Evolutionary conservation across 140 eudicot genomes (phyloP).

Genomic region (Eryngium alpinum): DNA sequence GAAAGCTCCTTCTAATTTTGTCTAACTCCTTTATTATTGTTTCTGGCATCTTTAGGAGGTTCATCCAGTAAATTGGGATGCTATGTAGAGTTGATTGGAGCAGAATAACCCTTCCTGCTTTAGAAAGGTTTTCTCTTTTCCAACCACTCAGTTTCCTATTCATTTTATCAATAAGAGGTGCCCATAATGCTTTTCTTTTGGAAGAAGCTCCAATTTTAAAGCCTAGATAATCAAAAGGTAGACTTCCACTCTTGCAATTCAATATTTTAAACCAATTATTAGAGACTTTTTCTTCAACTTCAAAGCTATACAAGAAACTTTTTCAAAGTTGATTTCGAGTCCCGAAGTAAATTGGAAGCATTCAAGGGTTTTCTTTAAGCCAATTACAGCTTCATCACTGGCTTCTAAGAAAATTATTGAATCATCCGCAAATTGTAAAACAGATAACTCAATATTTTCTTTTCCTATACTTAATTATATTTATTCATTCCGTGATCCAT

Average conservation of each 20-base stretch:
- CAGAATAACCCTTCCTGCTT: not conserved
- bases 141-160: not conserved
- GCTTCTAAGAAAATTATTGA: too few relatives aligned
- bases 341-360: not conserved
- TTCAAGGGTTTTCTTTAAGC: not conserved
- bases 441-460: not conserved
- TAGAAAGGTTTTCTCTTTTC: not conserved
- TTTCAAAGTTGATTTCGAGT: too few relatives aligned
- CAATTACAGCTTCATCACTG: not conserved
- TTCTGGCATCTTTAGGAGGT: not conserved
- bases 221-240: not conserved
- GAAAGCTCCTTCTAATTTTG: not conserved
- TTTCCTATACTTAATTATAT: too few relatives aligned
- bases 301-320: not conserved
- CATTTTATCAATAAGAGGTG: not conserved
- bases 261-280: not conserved
- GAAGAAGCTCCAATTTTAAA: not conserved
- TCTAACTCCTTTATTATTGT: not conserved
- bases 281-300: rapidly evolving
- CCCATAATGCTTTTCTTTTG: not conserved
- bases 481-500: too few relatives aligned
- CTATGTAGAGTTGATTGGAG: not conserved
- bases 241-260: not conserved
- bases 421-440: not conserved
- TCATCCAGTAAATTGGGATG: not conserved